Evolutionary conservation across 129 eudicot genomes (phyloP), one percentile per base, ranked within the genome.

Genomic region (Flaveria trinervia): DNA sequence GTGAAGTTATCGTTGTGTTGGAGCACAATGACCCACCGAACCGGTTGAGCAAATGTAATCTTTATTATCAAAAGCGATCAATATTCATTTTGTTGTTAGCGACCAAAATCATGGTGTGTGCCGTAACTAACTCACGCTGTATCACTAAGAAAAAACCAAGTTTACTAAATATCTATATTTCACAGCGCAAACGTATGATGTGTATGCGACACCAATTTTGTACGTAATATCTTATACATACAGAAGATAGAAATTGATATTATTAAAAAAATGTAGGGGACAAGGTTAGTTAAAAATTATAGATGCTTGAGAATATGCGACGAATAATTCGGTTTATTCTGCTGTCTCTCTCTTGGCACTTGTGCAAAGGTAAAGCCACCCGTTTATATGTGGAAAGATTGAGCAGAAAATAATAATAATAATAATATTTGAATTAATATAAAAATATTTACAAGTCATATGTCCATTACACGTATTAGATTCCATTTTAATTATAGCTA

Each of bases 351-450:
- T 73, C 79, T 67, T 80, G 79, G 71, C 71, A 80, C 70, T 45
- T 66, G 41, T 73, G 79, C 66, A 65, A 76, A 75, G 80, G 72
- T 72, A 73, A 80, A 65, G 79, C 79, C 44, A 80, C 74, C 49
- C 69, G 51, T 73, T 54, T 73, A 41, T 79, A 65, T 28, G 79
- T 73, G 83, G 79, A 80, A 80, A 80, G 59, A 65, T 73, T 73
- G 43, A 26, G 68, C 68, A 61, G 17, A 61, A 26, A 15, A 13
- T 13, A 16, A 57, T 57, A 10, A 57, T 56, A 56, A 56, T 23
- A 57, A 70, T 48, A 48, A 48, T 23, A 43, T 4, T 14, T 12
- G 10, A 0, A 9, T 17, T 46, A 16, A 45, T 45, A 22, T 5
- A 22, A 23, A 23, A 45, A 36, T n/a, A 3, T 41, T 33, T 54